Base-by-base conservation (phyloP, 805 yeast genomes). In the Pichia californica region DNA sequence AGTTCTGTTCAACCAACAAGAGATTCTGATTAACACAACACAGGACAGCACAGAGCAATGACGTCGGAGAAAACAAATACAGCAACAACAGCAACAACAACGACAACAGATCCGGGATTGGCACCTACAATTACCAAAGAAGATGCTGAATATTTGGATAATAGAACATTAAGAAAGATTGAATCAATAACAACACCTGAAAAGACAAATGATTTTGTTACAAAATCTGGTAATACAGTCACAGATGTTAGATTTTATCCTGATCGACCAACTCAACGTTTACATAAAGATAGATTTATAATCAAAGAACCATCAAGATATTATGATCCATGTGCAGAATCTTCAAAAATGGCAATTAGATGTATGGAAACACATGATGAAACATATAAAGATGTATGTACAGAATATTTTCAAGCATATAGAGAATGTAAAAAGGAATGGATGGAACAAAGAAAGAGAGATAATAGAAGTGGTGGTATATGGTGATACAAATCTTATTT, bases 271-370 rank as follows among this genome's bases (percentile, higher is more conserved):
- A 79, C 83, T 8, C 76, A 81, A 31, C 73, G 76, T 41, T 65
- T 77, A 21, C 89, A 86, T 58, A 80, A 79, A 56, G 74, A 74
- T 49, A 69, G 77, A 45, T 88, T 88, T 70, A 70, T 79, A 1
- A 66, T 76, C 15, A 89, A 91, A 55, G 89, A 76, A 28, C 83
- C 94, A 4, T 81, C 95, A 7, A 78, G 83, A 58, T 93, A 73
- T 62, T 91, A 83, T 56, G 97, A 91, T 59, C 99, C 99, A 0
- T 91, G 99, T 63, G 83, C 81, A 37, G 93, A 88, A 56, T 81
- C 93, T 30, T 74, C 96, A 9, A 81, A 79, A 58, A 91, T 95
- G 79, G 85, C 95, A 35, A 69, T 88, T 51, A 76, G 76, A 51
- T 91, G 99, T 56, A 68, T 91, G 61, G 91, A 87, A 53, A 63